phyloP scores from a whole-genome alignment of 1,139 yeast species.

The Nakaseomyces uthaithaninus region DNA sequence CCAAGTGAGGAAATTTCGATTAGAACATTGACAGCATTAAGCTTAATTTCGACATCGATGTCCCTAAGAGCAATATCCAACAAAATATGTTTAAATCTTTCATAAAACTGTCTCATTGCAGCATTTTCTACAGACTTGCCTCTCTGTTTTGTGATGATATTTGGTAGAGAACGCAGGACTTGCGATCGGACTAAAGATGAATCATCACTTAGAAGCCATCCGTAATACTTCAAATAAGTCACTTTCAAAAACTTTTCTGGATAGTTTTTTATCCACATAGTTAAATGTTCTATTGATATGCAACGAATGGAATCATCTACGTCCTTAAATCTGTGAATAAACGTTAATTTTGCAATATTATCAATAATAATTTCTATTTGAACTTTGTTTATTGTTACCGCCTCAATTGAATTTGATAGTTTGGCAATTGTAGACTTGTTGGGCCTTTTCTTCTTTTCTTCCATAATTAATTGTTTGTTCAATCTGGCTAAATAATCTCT shows the following conservation, averaged over 20 bases:
- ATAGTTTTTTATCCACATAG: slow-evolving; percentile 58
- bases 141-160: slow-evolving; percentile 37
- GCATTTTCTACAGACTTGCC: slow-evolving; percentile 31
- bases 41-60: slow-evolving; percentile 46
- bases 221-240: slow-evolving; percentile 64
- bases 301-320: slow-evolving; percentile 63
- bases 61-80: slow-evolving; percentile 54
- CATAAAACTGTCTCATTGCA: slow-evolving; percentile 64
- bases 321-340: slow-evolving; percentile 75
- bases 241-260: slow-evolving; percentile 70
- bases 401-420: slow-evolving; percentile 41
- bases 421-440: slow-evolving; percentile 37
- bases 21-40: slow-evolving; percentile 45
- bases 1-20: slow-evolving; percentile 53
- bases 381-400: slow-evolving; percentile 44
- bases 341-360: slow-evolving; percentile 60
- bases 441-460: slow-evolving; percentile 33
- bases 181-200: slow-evolving; percentile 54
- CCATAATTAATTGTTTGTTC: slow-evolving; percentile 33
- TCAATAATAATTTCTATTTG: slow-evolving; percentile 49
- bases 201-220: slow-evolving; percentile 76
- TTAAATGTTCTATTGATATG: slow-evolving; percentile 55
- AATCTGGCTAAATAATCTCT: slow-evolving; percentile 35
- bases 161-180: slow-evolving; percentile 47
- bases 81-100: slow-evolving; percentile 56